Evolutionary conservation across 2,329 filamentous ascomycete species (phyloP).

Genomic region (Arachnomyces sp.): DNA sequence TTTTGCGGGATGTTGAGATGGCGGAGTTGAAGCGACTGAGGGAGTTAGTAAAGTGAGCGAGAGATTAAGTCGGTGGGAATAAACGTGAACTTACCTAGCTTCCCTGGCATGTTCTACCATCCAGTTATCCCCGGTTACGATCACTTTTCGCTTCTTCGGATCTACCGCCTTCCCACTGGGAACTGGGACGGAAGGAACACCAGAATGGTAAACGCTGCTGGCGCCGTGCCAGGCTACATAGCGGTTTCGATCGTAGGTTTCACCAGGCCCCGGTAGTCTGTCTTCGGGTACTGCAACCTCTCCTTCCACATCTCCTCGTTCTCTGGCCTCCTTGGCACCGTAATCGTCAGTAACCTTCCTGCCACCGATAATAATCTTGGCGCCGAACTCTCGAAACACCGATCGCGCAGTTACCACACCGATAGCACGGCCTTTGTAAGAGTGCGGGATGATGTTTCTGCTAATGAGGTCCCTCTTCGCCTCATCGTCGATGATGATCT

Average conservation of each 20-base stretch:
- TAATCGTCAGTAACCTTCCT: conserved; percentile 85
- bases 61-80: background rate
- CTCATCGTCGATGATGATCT: conserved; percentile 96
- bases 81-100: conserved; percentile 63
- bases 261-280: conserved; percentile 62
- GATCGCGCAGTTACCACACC: conserved; percentile 94
- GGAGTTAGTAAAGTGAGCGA: conserved; percentile 8
- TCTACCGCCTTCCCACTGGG: conserved; percentile 66
- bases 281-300: conserved; percentile 89
- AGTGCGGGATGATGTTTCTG: conserved; percentile 90
- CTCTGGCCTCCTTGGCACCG: conserved; percentile 65
- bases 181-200: conserved; percentile 66
- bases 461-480: conserved; percentile 96
- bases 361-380: conserved; percentile 87
- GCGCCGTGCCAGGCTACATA: conserved; percentile 98
- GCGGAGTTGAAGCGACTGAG: conserved; percentile 73
- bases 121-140: conserved; percentile 92
- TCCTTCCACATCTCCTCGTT: conserved; percentile 74
- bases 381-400: conserved; percentile 93
- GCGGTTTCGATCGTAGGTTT: conserved; percentile 97
- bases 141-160: conserved; percentile 74
- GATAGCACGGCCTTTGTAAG: conserved; percentile 95
- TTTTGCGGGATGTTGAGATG: conserved; percentile 60
- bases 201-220: conserved; percentile 88
- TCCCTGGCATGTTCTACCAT: conserved; percentile 89